These are phyloP conservation scores for Drechmeria coniospora DNA, from an alignment of 2,329 filamentous ascomycete species.

Conservation along the genomic window DNA sequence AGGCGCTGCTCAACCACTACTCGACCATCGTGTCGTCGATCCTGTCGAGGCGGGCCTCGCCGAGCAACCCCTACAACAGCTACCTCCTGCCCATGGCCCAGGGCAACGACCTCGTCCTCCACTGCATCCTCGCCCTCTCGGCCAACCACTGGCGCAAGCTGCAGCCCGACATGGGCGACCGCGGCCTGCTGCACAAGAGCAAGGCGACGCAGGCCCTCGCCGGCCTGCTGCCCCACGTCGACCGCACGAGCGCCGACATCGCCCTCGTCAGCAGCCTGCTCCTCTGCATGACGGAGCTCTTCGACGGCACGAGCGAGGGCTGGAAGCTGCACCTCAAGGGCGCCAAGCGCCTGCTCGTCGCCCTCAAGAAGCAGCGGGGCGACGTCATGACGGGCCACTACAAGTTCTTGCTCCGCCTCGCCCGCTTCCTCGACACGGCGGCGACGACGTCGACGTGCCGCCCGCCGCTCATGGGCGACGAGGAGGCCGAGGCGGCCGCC, in stretches of 20 bases:
- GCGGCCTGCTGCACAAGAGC: conserved; percentile 16
- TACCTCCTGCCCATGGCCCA: conserved; percentile 18
- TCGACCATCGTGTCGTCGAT: conserved; percentile 17
- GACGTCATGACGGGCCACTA: conserved; percentile 21
- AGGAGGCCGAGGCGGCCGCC: conserved; percentile 12
- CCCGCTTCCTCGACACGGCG: conserved; percentile 17
- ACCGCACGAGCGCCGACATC: conserved; percentile 15
- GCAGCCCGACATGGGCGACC: conserved; percentile 14
- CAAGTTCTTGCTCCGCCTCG: conserved; percentile 19
- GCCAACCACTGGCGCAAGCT: conserved; percentile 20
- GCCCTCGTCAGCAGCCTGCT: conserved; percentile 24
- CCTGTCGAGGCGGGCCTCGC: conserved; percentile 14
- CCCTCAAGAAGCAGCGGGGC: conserved; percentile 14
- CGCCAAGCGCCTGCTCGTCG: conserved; percentile 21
- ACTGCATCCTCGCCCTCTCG: conserved; percentile 17
- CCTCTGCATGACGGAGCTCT: conserved; percentile 26
- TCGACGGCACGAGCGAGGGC: conserved; percentile 23
- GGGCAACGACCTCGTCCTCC: conserved; percentile 16
- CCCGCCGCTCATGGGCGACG: conserved; percentile 17
- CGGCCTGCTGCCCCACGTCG: conserved; percentile 18
- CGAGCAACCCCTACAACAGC: conserved; percentile 15
- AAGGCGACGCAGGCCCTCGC: conserved; percentile 16
- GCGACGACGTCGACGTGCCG: conserved; percentile 18
- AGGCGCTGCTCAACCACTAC: conserved; percentile 19
- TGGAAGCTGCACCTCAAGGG: conserved; percentile 28